Base-by-base conservation (phyloP, 345 rosid species). In the Xanthoceras sorbifolium region DNA sequence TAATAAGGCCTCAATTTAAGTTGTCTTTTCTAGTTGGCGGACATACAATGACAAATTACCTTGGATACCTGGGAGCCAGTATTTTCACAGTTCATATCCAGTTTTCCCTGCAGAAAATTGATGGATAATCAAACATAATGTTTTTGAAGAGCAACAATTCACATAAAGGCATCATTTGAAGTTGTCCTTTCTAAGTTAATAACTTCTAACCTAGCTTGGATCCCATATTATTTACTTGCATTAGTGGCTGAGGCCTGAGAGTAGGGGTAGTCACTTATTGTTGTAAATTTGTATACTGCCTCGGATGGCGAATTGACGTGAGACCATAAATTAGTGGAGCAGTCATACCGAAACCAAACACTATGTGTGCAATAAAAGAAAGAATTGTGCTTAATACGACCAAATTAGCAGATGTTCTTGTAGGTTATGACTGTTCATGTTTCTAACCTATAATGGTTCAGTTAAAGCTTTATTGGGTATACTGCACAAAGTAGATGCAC, bases 51-150 rank as follows among this genome's bases (percentile, higher is more conserved):
- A 25, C 34, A 62, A 62, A 12, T 48, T 14, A 62, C 38, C 10
- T 44, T 14, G 67, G 64, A 61, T 48, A 77, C 81, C 62, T 64
- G 76, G 22, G 44, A 42, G 46, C 52, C 60, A 65, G 60, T 55
- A 3, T 71, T 69, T 48, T 50, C 76, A 54, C 71, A 48, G 14
- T 59, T 75, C 32, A 15, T 44, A n/a, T 59, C 74, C 68, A 59
- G 55, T 44, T 84, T 82, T n/a, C 42, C 76, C 89, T 82, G 82
- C 67, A 71, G 11, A 38, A 31, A 57, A 67, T 36, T 18, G 15
- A 26, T 26, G 14, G 25, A 28, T 23, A 10, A 20, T 70, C 29
- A 31, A 36, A 59, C 23, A 17, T 26, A 71, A 71, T 0, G 4
- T 14, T 14, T n/a, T 31, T 64, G 18, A 71, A 38, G 11, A 11